Evolutionary conservation across 2,329 filamentous ascomycete species (phyloP).

Genomic region (Orbilia javanica): DNA sequence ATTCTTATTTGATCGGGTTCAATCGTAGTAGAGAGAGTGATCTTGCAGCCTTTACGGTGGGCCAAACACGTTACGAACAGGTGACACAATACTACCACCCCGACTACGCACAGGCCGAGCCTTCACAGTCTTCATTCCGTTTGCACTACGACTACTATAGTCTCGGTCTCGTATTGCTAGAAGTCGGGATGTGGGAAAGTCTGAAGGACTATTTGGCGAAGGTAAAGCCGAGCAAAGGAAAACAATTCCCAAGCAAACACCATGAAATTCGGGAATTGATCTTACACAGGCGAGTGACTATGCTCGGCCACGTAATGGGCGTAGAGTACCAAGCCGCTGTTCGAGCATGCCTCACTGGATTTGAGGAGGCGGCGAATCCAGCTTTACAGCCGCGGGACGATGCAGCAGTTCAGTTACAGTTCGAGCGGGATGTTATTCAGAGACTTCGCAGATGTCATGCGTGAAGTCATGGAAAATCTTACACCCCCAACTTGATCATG

Average conservation of each 20-base stretch:
- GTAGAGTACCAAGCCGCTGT: slow-evolving; percentile 40
- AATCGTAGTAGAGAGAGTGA: slow-evolving; percentile 42
- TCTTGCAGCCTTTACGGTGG: slow-evolving; percentile 19
- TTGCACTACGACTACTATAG: slow-evolving; percentile 45
- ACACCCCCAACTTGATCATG: too few species aligned
- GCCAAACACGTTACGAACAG: slow-evolving; percentile 10
- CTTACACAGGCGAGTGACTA: background rate
- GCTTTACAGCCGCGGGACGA: background rate
- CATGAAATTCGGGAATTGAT: slow-evolving; percentile 20
- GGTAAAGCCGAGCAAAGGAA: background rate
- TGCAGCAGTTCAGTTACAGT: slow-evolving; percentile 18
- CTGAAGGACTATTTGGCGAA: background rate
- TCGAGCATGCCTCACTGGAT: slow-evolving; percentile 19
- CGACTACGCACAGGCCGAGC: background rate
- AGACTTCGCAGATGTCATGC: slow-evolving; percentile 25
- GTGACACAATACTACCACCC: slow-evolving; percentile 32
- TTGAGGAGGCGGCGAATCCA: background rate
- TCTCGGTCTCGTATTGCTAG: slow-evolving; percentile 36
- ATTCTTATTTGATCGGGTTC: slow-evolving; percentile 37
- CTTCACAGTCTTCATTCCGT: background rate
- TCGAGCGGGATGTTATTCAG: slow-evolving; percentile 36
- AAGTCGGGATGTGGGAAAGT: slow-evolving; percentile 42
- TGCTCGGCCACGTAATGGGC: slow-evolving; percentile 27
- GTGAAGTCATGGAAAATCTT: background rate
- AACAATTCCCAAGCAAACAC: background rate